A percentile compares a stretch with the other conserved stretches of the same genome.
These are phyloP conservation scores for Neurospora hispaniola DNA, from an alignment of 495 filamentous ascomycete species.

Conservation along the genomic window DNA sequence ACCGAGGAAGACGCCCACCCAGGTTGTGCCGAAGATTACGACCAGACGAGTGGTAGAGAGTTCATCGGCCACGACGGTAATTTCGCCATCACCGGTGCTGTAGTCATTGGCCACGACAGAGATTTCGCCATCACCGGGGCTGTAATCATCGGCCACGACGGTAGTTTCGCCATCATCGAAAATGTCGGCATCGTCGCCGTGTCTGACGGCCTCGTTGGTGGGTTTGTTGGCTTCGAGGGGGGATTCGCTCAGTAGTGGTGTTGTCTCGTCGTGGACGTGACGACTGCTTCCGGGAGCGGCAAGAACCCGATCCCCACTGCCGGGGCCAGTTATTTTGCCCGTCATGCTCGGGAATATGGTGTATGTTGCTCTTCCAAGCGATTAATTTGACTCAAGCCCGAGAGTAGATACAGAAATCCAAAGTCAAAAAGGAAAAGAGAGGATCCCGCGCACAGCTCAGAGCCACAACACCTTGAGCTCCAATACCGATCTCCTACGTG, in stretches of 20 bases:
- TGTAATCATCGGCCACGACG: conserved; percentile 28
- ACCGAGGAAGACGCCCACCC: conserved; percentile 75
- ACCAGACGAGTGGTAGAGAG: conserved; percentile 35
- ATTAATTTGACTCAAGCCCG: neutral
- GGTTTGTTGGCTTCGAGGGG: neutral
- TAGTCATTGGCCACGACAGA: too few relatives aligned
- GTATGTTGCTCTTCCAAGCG: neutral
- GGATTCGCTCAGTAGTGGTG: neutral
- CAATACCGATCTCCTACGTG: neutral
- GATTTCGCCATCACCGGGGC: too few relatives aligned
- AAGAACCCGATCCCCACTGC: neutral
- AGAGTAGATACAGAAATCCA: too few relatives aligned
- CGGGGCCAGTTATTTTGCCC: neutral
- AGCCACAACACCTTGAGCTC: neutral
- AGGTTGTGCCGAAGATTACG: conserved; percentile 47
- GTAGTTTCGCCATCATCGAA: conserved; percentile 20
- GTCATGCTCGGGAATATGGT: neutral
- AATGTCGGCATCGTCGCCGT: neutral
- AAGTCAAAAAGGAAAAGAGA: neutral
- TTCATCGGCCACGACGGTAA: conserved; percentile 32
- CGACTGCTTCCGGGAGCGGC: neutral
- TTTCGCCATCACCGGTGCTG: conserved; percentile 14
- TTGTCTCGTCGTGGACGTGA: neutral
- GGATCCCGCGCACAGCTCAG: neutral
- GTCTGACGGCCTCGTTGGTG: neutral